Percentiles rank a stretch among this genome's conserved stretches.
These are phyloP conservation scores for Bruguiera hainesii DNA, from an alignment of 441 rosid species.

Conservation along the genomic window DNA sequence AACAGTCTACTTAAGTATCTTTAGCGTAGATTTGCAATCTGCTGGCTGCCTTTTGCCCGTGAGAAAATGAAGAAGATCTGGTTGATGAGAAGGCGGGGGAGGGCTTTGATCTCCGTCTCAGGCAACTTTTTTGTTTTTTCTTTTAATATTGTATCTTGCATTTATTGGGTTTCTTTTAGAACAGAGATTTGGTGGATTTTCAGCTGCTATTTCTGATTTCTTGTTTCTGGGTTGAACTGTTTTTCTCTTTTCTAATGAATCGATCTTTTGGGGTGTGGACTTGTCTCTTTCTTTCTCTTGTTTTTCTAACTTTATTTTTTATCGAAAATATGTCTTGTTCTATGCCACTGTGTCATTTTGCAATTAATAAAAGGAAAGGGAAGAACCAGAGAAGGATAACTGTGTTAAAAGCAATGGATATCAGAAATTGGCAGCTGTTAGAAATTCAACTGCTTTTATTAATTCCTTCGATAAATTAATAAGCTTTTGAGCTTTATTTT, in stretches of 20 bases:
- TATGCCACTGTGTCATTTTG: constrained; percentile 11
- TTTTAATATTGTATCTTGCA: constrained; percentile 6
- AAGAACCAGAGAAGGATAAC: background rate
- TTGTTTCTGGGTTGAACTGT: constrained; percentile 7
- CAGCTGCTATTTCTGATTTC: constrained; percentile 2
- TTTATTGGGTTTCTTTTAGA: background rate
- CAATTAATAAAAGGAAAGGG: constrained; percentile 3
- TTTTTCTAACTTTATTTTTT: constrained; percentile 1
- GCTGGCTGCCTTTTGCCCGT: background rate
- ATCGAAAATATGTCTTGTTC: constrained; percentile 23
- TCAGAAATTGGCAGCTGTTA: background rate
- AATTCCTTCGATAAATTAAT: background rate
- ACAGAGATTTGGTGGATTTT: constrained; percentile 6
- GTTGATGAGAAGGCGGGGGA: background rate
- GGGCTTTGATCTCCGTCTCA: background rate
- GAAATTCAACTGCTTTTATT: background rate
- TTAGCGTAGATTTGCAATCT: background rate
- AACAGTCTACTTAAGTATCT: background rate
- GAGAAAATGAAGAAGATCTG: constrained; percentile 15
- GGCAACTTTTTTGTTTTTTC: background rate
- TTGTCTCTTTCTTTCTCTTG: background rate
- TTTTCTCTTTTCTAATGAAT: background rate
- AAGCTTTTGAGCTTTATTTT: constrained; percentile 10
- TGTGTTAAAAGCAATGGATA: background rate
- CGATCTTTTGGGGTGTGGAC: constrained; percentile 5